Evolutionary conservation across 805 yeast species (phyloP).

Genomic region (Suhomyces pyralidae): DNA sequence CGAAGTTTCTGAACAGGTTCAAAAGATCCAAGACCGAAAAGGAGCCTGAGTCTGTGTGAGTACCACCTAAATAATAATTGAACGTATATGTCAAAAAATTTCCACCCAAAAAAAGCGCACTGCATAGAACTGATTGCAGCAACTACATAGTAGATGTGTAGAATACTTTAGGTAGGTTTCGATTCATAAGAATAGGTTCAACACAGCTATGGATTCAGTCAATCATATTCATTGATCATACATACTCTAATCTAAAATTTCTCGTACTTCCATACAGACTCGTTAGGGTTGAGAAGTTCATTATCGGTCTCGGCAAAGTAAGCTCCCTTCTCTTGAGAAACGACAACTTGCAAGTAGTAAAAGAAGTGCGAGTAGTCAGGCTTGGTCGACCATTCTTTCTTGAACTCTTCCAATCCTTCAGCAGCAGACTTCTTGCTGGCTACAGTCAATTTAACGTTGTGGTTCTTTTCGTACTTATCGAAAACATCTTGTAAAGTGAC

Average conservation of each 20-base stretch:
- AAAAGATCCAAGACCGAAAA: not conserved
- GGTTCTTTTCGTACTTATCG: conserved; percentile 37
- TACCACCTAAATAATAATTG: not conserved
- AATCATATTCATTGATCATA: not conserved
- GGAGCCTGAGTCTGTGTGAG: not conserved
- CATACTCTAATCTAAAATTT: conserved; percentile 19
- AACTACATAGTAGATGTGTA: too few species aligned
- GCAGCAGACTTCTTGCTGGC: conserved; percentile 15
- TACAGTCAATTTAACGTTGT: conserved; percentile 23
- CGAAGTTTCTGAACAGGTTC: not conserved
- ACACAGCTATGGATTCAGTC: too few species aligned
- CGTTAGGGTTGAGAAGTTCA: conserved; percentile 46
- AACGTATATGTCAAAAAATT: not conserved
- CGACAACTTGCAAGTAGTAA: conserved; percentile 28
- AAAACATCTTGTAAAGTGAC: conserved; percentile 38
- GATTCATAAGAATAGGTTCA: too few species aligned
- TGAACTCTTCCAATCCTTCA: conserved; percentile 29
- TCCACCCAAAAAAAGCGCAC: not conserved
- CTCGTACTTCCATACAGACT: conserved; percentile 44
- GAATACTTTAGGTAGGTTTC: too few species aligned
- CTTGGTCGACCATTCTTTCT: conserved; percentile 17
- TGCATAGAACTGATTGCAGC: too few species aligned
- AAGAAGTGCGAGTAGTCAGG: conserved; percentile 35
- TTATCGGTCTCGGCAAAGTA: conserved; percentile 30
- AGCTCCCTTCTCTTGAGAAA: conserved; percentile 41